Evolutionary conservation across 1,284 basidiomycete species (phyloP), one percentile per base, ranked within the genome.

Genomic region (Leucoagaricus sp.): DNA sequence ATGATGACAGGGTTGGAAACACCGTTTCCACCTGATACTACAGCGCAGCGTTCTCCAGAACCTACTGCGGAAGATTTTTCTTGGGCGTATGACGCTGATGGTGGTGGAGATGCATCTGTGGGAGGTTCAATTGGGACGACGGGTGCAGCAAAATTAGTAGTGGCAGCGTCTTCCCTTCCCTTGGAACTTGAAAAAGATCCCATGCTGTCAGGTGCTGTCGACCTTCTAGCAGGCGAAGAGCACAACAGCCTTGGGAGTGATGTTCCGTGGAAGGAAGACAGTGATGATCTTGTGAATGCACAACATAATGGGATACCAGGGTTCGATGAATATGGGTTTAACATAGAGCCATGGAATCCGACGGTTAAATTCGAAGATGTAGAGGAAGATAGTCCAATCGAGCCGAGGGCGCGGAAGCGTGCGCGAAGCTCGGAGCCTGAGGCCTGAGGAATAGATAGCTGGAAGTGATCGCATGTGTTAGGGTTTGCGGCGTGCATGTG

Each of bases 1-100:
- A 28, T 25, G 44, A 21, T 46, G 4, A 52, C 42, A 3, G 55
- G 55, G 15, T 34, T 52, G 49, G 55, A 57, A 36, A 44, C 29
- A 25, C 34, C 51, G 36, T 12, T 13, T 36, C 52, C 33, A 9
- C 25, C 26, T 48, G 48, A 50, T 34, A 25, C n/a, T n/a, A n/a
- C n/a, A n/a, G n/a, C 33, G 23, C 25, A 21, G 63, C 61, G 28
- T 55, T 60, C 29, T 25, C 33, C 42, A 42, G 55, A 58, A 26
- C 60, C 58, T 21, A 49, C 55, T 15, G 53, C 57, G 28, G 69
- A 73, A 23, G 73, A 75, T 55, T 72, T 75, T 57, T 75, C 74
- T n/a, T 78, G 75, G 75, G 73, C 72, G n/a, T 73, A 72, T 57
- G 68, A 75, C 60, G 65, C 65, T 29, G 66, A 71, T 48, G 68